Conservation (phyloP, 345 rosid genomes). For the Adansonia digitata region DNA sequence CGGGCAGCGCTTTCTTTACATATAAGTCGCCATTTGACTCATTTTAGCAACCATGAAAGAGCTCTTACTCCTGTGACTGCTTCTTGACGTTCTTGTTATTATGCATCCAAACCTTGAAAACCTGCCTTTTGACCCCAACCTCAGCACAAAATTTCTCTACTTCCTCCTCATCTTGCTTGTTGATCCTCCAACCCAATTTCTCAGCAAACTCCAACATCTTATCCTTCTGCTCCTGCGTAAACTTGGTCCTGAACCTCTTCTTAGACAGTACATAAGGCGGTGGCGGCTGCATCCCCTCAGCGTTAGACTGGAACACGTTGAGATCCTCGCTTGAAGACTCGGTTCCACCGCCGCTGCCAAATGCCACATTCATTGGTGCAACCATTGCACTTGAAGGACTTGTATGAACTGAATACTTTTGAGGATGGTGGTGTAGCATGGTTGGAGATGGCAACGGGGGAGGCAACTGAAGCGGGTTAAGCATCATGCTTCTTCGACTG, state of each 20-base stretch:
- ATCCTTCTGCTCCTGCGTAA: constrained; percentile 66
- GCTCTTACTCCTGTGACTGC: constrained; percentile 25
- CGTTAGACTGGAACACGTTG: constrained; percentile 41
- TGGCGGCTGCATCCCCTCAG: constrained; percentile 26
- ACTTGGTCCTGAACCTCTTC: constrained; percentile 66
- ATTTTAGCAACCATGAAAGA: no score
- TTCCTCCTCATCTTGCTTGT: constrained; percentile 62
- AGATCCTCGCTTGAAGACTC: constrained; percentile 82
- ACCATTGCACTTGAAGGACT: constrained; percentile 49
- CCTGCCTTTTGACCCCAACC: constrained; percentile 63
- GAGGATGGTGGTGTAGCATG: constrained; percentile 26
- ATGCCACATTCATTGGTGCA: constrained; percentile 70
- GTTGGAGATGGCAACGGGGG: constrained; percentile 45
- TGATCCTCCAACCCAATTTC: constrained; percentile 73
- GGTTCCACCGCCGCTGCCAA: constrained; percentile 46
- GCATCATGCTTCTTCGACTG: constrained; percentile 26
- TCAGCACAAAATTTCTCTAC: constrained; percentile 57
- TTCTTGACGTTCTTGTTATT: constrained; percentile 69
- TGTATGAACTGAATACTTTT: background rate
- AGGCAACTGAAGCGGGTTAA: constrained; percentile 53
- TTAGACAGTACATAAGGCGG: constrained; percentile 51
- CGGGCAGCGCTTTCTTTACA: background rate
- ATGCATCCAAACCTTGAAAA: constrained; percentile 90
- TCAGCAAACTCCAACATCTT: constrained; percentile 80
- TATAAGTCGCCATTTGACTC: no score